Evolutionary conservation across 345 rosid genomes (phyloP), one percentile per base, ranked within the genome.

Genomic region (Aegle marmelos): DNA sequence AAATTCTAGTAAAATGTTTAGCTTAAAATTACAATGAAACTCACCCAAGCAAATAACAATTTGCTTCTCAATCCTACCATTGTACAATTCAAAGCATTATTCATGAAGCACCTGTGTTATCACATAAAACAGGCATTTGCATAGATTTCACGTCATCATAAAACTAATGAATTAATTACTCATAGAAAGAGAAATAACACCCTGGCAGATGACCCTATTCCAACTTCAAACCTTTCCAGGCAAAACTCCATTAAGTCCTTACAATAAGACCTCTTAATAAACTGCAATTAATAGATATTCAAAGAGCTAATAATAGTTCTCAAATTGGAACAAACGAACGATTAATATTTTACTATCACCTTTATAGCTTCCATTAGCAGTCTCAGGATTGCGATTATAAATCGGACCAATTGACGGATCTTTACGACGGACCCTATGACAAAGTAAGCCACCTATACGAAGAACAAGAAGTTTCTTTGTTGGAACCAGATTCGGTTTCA

Each of bases 151-250:
- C 13, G 13, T 45, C 50, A 45, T 45, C 50, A 45, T 45, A 45
- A 45, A 45, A 45, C 50, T 4, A 45, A 45, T 13, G 17, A 45
- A 45, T 45, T 3, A 11, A 13, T 45, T 45, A 45, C 13, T 45
- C 50, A 13, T 11, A 13, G 50, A 11, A 45, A 45, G 17, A 45
- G 50, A 45, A 45, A 45, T 45, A 41, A 78, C 86, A 76, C 78
- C 69, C 54, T 78, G 33, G 85, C 85, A 24, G 85, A 78, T 0
- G 91, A 88, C 90, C 91, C 87, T 21, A 88, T 77, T 70, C 86
- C 90, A 14, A 88, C 88, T 85, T 88, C 81, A 36, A 87, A 88
- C 67, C 81, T 80, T 41, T 87, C 84, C n/a, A 88, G 80, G 60
- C 90, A 84, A 10, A 90, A 87, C 65, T 77, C 77, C 33, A 90